Evolutionary conservation across 2,329 filamentous ascomycete species (phyloP).

Genomic region (Cordyceps cateniannulata): DNA sequence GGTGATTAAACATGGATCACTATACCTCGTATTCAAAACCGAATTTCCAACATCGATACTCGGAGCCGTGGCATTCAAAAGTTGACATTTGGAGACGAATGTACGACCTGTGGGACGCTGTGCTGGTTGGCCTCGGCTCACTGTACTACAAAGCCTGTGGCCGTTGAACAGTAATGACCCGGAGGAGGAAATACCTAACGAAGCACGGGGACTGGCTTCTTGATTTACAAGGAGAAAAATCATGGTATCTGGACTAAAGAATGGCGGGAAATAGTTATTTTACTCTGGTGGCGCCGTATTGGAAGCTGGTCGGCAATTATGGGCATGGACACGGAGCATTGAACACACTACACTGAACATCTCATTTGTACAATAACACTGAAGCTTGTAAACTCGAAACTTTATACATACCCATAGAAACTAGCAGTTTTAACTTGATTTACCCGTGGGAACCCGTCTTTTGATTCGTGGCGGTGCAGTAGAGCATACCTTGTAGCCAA

Average conservation of each 20-base stretch:
- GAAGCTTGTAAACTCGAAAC: not conserved
- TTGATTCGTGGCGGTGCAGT: not conserved
- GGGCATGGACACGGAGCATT: not conserved
- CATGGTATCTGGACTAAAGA: too few species aligned
- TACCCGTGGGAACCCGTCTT: not conserved
- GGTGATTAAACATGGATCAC: not conserved
- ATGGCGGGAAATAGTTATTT: too few species aligned
- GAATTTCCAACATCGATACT: not conserved
- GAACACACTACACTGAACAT: not conserved
- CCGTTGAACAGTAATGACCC: not conserved
- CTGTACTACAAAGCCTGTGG: conserved; percentile 28
- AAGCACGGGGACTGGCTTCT: not conserved
- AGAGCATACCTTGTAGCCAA: not conserved
- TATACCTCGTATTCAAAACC: conserved; percentile 2
- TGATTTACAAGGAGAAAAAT: not conserved
- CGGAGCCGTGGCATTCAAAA: conserved; percentile 7
- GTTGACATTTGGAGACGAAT: conserved; percentile 26
- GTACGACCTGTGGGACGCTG: conserved; percentile 32
- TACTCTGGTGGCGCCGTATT: too few species aligned
- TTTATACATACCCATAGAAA: not conserved
- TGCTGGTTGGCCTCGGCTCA: conserved; percentile 33
- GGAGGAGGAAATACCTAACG: not conserved
- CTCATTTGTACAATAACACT: not conserved
- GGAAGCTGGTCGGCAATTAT: too few species aligned
- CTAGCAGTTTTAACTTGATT: too few species aligned